phyloP scores from a whole-genome alignment of 2,329 filamentous ascomycete species.

The Ophiostoma perfectum region DNA sequence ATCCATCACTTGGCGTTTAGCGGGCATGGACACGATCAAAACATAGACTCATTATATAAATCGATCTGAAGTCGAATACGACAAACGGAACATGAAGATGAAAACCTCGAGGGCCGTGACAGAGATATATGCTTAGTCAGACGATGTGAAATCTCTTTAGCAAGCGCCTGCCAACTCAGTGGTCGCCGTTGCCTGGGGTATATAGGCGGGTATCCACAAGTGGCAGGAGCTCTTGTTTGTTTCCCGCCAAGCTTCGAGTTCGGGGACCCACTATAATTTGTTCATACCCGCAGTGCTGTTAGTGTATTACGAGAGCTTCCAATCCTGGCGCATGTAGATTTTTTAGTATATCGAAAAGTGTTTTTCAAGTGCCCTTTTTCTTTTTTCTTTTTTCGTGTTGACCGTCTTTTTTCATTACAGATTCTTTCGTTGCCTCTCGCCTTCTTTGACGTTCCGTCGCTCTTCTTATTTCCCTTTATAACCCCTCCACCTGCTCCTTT shows the following conservation, averaged over 20 bases:
- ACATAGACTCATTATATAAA: too few species aligned
- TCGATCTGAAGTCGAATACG: too few species aligned
- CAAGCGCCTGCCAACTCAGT: too few species aligned
- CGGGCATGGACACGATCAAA: not conserved
- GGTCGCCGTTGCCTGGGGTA: too few species aligned
- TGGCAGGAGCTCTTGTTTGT: not conserved
- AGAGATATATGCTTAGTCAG: too few species aligned
- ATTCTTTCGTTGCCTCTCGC: not conserved
- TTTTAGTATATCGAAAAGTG: slow-evolving; percentile 14
- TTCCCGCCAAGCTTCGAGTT: not conserved
- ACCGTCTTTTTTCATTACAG: slow-evolving; percentile 1
- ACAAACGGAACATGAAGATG: too few species aligned
- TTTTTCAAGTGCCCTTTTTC: not conserved
- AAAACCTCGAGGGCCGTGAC: too few species aligned
- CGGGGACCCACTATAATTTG: not conserved
- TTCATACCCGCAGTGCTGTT: slow-evolving; percentile 2
- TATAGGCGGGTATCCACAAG: too few species aligned
- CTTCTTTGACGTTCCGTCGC: not conserved
- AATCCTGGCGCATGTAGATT: slow-evolving; percentile 14
- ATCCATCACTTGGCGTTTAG: not conserved
- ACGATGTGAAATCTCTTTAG: too few species aligned
- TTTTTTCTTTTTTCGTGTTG: slow-evolving; percentile 10
- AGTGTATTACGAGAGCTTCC: slow-evolving; percentile 13
- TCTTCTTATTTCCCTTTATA: not conserved
- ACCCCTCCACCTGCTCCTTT: not conserved